These are phyloP conservation scores for Chlamydomonas asymmetrica DNA, from an alignment of 139 green algal species.

Conservation along the genomic window DNA sequence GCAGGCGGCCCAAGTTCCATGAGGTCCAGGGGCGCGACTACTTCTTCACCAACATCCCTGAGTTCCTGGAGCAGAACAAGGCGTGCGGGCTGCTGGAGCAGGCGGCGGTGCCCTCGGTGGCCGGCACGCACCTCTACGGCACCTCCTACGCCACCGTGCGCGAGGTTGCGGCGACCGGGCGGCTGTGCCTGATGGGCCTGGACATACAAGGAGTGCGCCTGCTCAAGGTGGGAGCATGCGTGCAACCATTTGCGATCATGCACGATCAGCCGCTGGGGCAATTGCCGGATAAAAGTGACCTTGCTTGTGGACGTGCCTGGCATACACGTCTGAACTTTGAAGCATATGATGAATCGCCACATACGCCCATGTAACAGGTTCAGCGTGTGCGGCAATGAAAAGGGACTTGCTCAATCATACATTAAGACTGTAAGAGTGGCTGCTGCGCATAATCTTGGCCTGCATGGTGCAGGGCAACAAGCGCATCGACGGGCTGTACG, in stretches of 20 bases:
- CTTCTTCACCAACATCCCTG: slow-evolving; percentile 55
- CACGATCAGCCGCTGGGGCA: too few relatives aligned
- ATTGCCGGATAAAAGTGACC: too few relatives aligned
- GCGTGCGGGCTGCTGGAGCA: slow-evolving; percentile 38
- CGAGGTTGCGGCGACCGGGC: slow-evolving; percentile 68
- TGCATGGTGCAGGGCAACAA: slow-evolving; percentile 51
- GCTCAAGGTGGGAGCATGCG: slow-evolving; percentile 16
- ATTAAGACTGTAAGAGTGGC: too few relatives aligned
- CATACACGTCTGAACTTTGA: too few relatives aligned
- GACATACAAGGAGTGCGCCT: slow-evolving; percentile 59
- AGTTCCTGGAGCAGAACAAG: slow-evolving; percentile 21
- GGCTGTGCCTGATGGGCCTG: slow-evolving; percentile 69
- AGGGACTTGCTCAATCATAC: too few relatives aligned
- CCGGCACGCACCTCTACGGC: slow-evolving; percentile 47
- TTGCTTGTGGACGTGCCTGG: too few relatives aligned
- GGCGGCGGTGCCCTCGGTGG: slow-evolving; percentile 24
- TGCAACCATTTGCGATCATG: too few relatives aligned
- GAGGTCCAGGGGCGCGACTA: slow-evolving; percentile 47
- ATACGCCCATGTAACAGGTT: too few relatives aligned
- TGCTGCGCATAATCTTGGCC: too few relatives aligned
- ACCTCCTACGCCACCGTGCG: slow-evolving; percentile 60
- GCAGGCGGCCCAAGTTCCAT: too few relatives aligned
- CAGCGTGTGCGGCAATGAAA: too few relatives aligned
- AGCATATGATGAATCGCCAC: too few relatives aligned
- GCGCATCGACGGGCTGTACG: slow-evolving; percentile 67